A percentile compares a stretch with the other conserved stretches of the same genome.
These are phyloP conservation scores for Aspergillus japonicus DNA, from an alignment of 2,329 filamentous ascomycete genomes.

Conservation along the genomic window DNA sequence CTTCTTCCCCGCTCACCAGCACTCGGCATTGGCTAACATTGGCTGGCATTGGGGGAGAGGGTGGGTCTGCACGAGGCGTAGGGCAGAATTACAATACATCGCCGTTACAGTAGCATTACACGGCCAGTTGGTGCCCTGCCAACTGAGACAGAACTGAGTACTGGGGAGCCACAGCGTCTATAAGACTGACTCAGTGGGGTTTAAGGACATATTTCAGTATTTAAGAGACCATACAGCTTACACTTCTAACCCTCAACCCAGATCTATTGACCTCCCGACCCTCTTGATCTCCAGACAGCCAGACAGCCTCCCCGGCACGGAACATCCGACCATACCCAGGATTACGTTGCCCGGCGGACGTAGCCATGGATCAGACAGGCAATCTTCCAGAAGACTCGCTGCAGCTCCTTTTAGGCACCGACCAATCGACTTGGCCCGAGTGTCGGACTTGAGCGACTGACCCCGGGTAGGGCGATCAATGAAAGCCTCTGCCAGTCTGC, in stretches of 20 bases:
- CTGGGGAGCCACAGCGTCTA: too few species aligned
- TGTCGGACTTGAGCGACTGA: neutral
- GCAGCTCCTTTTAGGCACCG: neutral
- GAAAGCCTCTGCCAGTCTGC: neutral
- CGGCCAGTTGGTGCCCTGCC: too few species aligned
- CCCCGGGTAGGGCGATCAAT: neutral
- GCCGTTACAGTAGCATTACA: too few species aligned
- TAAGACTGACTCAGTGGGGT: too few species aligned
- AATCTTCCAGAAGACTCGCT: neutral
- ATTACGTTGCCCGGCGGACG: neutral
- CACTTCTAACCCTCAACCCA: too few species aligned
- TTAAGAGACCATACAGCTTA: too few species aligned
- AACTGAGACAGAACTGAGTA: too few species aligned
- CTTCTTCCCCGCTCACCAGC: neutral
- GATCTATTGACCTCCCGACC: too few species aligned
- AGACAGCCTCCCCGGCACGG: neutral
- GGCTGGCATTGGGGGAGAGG: neutral
- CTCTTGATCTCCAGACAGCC: too few species aligned
- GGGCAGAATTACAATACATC: slow-evolving; percentile 2
- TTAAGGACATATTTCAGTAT: too few species aligned
- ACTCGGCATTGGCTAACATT: neutral
- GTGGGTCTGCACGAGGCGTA: slow-evolving; percentile 15
- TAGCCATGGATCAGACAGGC: neutral
- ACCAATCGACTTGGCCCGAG: neutral
- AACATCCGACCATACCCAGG: neutral